Evolutionary conservation across 75 land plant species (phyloP), one percentile per base, ranked within the genome.

Genomic region (Isoetes taiwanensis): DNA sequence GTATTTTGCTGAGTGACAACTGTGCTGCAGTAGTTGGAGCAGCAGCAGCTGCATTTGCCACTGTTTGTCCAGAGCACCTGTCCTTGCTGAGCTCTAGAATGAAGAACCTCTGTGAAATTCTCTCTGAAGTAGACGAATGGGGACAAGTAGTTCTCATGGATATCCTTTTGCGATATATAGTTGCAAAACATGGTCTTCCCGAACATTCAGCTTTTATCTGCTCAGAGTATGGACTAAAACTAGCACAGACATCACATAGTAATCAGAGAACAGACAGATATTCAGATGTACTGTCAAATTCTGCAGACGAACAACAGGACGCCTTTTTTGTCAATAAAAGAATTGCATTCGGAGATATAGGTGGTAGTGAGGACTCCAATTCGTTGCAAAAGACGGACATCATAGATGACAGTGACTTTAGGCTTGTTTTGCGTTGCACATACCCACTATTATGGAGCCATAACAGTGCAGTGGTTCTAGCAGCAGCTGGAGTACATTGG

Each of bases 121-220:
- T 94, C 54, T 80, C 86, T 32, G 90, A 88, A 63, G 90, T 88
- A 16, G 99, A 94, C 63, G 99, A 88, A 48, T 94, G 99, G 99
- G 99, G 94, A 35, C 98, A 93, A 62, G 81, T 88, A 52, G 30
- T 75, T 32, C 75, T 94, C 41, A 74, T 94, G 59, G 84, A 76
- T 50, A 80, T 88, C 52, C 89, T 94, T 52, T 58, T 89, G 55
- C 86, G 96, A 5, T 94, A 82, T 72, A 79, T 63, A 16, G 54
- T 80, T 26, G 96, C 96, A 58, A 70, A 70, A 31, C 70, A 87
- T 84, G 94, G 87, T 17, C 71, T 78, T 54, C 65, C 73, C 0
- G 52, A 56, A 38, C 11, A 27, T 10, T n/a, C 23, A 23, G 64
- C 8, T 19, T 32, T 29, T 14, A 42, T n/a, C 0, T 19, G 52